Evolutionary conservation across 495 filamentous ascomycete genomes (phyloP).

Genomic region (Neurospora sp.): DNA sequence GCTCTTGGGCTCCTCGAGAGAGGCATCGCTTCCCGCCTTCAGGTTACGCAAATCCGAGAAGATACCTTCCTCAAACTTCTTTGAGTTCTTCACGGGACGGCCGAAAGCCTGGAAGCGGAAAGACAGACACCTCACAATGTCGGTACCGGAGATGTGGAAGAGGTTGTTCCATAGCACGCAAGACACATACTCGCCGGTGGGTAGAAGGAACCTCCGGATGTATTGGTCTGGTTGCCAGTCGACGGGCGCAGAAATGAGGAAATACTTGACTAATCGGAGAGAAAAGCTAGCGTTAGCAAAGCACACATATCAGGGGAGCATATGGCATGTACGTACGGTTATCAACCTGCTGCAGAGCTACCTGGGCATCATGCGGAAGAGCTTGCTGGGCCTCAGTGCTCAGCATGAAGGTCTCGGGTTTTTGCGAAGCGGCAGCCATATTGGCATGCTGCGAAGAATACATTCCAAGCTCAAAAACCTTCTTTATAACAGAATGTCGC

Average conservation of each 20-base stretch:
- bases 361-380: slow-evolving; percentile 90
- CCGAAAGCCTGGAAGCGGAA: slow-evolving; percentile 99
- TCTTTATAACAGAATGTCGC: slow-evolving; percentile 1
- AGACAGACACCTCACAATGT: slow-evolving; percentile 95
- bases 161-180: slow-evolving; percentile 98
- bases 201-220: slow-evolving; percentile 87
- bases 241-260: slow-evolving; percentile 95
- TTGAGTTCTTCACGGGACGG: slow-evolving; percentile 96
- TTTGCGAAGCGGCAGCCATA: slow-evolving; percentile 50
- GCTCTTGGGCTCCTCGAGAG: slow-evolving; percentile 97
- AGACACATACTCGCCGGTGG: slow-evolving; percentile 96
- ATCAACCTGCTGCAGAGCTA: slow-evolving; percentile 95
- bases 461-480: slow-evolving; percentile 29
- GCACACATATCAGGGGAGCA: neutral
- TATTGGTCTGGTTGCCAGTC: slow-evolving; percentile 97
- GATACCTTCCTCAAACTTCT: slow-evolving; percentile 99
- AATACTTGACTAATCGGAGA: slow-evolving; percentile 77
- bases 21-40: slow-evolving; percentile 97
- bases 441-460: slow-evolving; percentile 41
- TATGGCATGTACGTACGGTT: slow-evolving; percentile 59
- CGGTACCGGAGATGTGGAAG: slow-evolving; percentile 97
- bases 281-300: slow-evolving; percentile 5
- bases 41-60: slow-evolving; percentile 97
- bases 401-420: slow-evolving; percentile 97
- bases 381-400: slow-evolving; percentile 93